phyloP scores from a whole-genome alignment of 352 stramenopile species.

The Pythium brachiatum region DNA sequence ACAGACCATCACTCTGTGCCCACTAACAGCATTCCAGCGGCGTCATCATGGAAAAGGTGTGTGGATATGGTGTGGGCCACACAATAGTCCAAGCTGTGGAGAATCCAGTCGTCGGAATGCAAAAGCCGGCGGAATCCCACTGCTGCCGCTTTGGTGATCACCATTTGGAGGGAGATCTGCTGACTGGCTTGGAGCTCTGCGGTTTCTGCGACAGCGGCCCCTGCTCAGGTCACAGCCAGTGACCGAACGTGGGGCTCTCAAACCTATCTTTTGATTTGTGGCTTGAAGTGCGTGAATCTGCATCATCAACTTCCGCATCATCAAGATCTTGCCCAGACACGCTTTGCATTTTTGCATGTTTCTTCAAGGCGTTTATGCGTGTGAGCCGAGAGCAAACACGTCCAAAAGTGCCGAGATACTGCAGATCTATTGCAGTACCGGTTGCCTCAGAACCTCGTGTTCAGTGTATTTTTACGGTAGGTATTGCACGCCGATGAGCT shows the following conservation, averaged over 20 bases:
- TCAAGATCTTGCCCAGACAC: neutral
- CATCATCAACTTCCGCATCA: neutral
- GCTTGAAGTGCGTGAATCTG: neutral
- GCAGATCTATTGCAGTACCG: too few relatives aligned
- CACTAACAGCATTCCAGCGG: neutral
- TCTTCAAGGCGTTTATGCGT: neutral
- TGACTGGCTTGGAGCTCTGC: neutral
- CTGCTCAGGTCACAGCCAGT: neutral
- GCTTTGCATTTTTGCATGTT: neutral
- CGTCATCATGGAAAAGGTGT: neutral
- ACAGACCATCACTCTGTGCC: neutral
- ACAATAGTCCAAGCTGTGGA: neutral
- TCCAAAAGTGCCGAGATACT: neutral
- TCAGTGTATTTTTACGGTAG: neutral
- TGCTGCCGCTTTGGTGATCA: neutral
- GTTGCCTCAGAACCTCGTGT: neutral
- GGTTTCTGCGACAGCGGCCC: neutral
- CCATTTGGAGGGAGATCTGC: neutral
- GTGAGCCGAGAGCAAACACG: neutral
- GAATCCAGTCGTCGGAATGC: slow-evolving; percentile 1
- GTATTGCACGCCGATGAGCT: too few relatives aligned
- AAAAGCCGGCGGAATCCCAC: neutral
- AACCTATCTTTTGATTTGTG: neutral
- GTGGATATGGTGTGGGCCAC: neutral
- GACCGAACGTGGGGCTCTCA: neutral